Percentiles rank a stretch among this genome's conserved stretches.
phyloP scores from a whole-genome alignment of 176 grass and related monocot species.

The Eragrostis nindensis region DNA sequence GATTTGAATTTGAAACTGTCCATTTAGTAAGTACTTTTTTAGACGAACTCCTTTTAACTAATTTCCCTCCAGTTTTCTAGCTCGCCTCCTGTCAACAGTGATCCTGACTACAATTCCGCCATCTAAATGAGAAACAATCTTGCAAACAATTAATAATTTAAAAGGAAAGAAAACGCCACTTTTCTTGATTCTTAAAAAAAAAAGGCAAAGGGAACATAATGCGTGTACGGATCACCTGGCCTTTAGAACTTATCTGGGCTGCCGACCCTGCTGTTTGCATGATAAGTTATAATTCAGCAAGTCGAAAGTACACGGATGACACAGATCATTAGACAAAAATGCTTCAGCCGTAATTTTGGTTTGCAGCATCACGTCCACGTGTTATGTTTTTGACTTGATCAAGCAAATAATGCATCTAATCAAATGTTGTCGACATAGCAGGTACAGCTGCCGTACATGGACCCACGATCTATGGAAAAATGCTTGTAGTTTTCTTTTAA shows the following conservation, averaged over 20 bases:
- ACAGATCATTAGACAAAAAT: too few species aligned
- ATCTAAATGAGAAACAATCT: not conserved
- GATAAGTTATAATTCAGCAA: not conserved
- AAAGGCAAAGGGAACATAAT: not conserved
- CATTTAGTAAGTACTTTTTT: too few species aligned
- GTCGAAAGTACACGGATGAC: slow-evolving; percentile 3
- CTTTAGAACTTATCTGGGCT: slow-evolving; percentile 23
- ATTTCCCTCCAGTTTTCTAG: too few species aligned
- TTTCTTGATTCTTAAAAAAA: not conserved
- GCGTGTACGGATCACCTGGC: not conserved
- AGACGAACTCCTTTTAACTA: too few species aligned
- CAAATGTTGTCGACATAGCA: not conserved
- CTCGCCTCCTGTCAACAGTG: too few species aligned
- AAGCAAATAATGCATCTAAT: not conserved
- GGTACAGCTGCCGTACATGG: not conserved
- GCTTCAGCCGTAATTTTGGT: not conserved
- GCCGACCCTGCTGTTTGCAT: not conserved
- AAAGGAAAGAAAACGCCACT: not conserved
- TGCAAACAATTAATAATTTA: not conserved
- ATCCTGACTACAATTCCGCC: not conserved
- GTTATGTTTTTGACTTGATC: not conserved
- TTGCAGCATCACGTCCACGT: not conserved
- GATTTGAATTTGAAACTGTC: too few species aligned
- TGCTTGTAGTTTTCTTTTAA: not conserved
- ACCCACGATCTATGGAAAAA: not conserved